A percentile compares a stretch with the other conserved stretches of the same genome.
Evolutionary conservation across 495 filamentous ascomycete genomes (phyloP).

Genomic region (Penicillium malachiteum): DNA sequence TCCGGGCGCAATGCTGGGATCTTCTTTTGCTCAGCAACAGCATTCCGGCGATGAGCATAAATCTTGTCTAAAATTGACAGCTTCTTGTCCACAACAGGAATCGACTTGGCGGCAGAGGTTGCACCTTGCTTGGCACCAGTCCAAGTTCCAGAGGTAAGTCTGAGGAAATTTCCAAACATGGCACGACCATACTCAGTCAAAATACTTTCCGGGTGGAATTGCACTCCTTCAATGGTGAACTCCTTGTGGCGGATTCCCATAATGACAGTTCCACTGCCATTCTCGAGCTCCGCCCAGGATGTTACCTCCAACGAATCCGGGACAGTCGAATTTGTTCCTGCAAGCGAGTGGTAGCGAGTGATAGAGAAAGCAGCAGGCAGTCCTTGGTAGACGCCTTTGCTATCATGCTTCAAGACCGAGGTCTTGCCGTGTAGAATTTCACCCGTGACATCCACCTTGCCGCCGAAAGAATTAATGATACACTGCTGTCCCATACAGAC

Average conservation of each 20-base stretch:
- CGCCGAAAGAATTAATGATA: constrained; percentile 89
- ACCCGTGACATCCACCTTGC: constrained; percentile 86
- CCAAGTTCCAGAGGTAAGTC: constrained; percentile 87
- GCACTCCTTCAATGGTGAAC: constrained; percentile 85
- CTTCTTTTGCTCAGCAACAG: constrained; percentile 79
- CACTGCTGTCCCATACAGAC: constrained; percentile 99
- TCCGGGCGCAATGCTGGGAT: constrained; percentile 79
- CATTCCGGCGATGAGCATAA: constrained; percentile 76
- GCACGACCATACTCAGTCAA: constrained; percentile 80
- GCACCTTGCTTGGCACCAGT: constrained; percentile 62
- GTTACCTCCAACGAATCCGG: constrained; percentile 85
- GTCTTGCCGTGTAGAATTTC: constrained; percentile 98
- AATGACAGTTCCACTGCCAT: constrained; percentile 68
- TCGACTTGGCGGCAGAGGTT: constrained; percentile 15
- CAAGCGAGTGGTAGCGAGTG: constrained; percentile 94
- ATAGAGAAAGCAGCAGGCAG: constrained; percentile 77
- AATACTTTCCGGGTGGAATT: constrained; percentile 98
- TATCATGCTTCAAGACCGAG: constrained; percentile 82
- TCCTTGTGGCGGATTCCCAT: constrained; percentile 97
- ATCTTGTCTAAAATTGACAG: constrained; percentile 87
- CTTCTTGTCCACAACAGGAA: constrained; percentile 53
- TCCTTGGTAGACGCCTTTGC: constrained; percentile 79
- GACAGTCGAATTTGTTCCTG: constrained; percentile 85
- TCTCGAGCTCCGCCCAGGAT: constrained; percentile 71
- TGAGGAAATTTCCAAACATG: constrained; percentile 92